A percentile compares a stretch with the other conserved stretches of the same genome.
Conservation (phyloP, 441 rosid genomes). For the Adansonia grandidieri region DNA sequence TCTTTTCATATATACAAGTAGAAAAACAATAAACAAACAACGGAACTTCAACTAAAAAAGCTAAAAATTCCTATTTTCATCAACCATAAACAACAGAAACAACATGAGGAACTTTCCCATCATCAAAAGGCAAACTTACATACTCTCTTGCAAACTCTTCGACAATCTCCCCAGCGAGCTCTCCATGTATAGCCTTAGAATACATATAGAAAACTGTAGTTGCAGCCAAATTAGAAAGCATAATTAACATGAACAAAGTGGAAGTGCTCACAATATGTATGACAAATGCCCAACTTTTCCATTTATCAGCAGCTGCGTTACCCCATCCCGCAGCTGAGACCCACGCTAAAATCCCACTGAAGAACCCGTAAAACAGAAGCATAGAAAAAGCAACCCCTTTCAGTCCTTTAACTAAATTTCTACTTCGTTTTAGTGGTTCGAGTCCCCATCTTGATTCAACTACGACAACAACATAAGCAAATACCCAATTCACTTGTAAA, state of each 20-base stretch:
- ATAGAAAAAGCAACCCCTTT: constrained; percentile 46
- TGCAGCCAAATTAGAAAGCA: constrained; percentile 50
- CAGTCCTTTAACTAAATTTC: constrained; percentile 51
- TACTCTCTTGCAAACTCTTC: constrained; percentile 72
- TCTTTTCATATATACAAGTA: not conserved
- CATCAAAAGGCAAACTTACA: constrained; percentile 76
- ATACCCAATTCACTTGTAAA: constrained; percentile 53
- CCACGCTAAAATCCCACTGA: constrained; percentile 37
- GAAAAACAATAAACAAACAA: not conserved
- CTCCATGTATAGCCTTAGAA: constrained; percentile 70
- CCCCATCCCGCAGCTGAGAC: constrained; percentile 26
- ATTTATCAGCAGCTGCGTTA: constrained; percentile 24
- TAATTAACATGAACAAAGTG: constrained; percentile 34
- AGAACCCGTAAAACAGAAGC: constrained; percentile 36
- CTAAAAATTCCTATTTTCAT: not conserved
- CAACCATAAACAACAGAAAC: constrained; percentile 48
- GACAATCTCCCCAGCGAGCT: constrained; percentile 78
- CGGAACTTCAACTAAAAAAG: not conserved
- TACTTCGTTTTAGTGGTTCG: constrained; percentile 63
- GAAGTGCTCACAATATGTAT: constrained; percentile 49
- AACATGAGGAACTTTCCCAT: constrained; percentile 68
- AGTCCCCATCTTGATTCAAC: constrained; percentile 72
- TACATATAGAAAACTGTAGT: constrained; percentile 66
- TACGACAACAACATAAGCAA: constrained; percentile 58
- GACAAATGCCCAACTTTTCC: constrained; percentile 52